These are phyloP conservation scores for Nakaseomyces nivariensis DNA, from an alignment of 1,139 yeast genomes.

Conservation along the genomic window DNA sequence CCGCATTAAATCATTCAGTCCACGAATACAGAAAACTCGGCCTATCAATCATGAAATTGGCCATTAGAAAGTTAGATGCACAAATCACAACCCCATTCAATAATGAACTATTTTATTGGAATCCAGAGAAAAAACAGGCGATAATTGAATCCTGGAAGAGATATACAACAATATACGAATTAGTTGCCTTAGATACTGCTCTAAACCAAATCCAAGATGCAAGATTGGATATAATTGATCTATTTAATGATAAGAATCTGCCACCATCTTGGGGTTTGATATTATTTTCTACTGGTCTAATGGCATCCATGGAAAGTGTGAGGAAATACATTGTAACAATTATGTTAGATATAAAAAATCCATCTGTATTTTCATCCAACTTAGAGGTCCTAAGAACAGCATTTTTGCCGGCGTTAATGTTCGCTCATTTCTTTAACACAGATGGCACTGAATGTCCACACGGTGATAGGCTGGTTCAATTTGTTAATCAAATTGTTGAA, in stretches of 20 bases:
- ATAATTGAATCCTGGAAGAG: constrained; percentile 57
- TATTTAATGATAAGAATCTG: constrained; percentile 45
- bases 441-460: constrained; percentile 40
- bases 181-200: constrained; percentile 76
- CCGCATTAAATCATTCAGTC: constrained; percentile 44
- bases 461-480: constrained; percentile 43
- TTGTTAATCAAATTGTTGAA: constrained; percentile 38
- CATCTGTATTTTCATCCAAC: constrained; percentile 42
- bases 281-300: constrained; percentile 64
- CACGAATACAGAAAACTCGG: constrained; percentile 69
- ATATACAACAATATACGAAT: constrained; percentile 65
- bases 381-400: constrained; percentile 37
- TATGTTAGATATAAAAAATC: constrained; percentile 41
- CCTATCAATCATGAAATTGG: constrained; percentile 55
- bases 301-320: constrained; percentile 72
- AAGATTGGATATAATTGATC: constrained; percentile 45
- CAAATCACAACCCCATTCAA: constrained; percentile 29
- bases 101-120: constrained; percentile 42
- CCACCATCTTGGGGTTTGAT: constrained; percentile 68
- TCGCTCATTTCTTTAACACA: constrained; percentile 49
- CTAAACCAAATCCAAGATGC: constrained; percentile 83
- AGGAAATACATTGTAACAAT: constrained; percentile 53
- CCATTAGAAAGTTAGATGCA: constrained; percentile 36
- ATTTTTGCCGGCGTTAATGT: constrained; percentile 55
- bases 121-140: constrained; percentile 22